Base-by-base conservation (phyloP, 2,329 filamentous ascomycete species). In the Fusarium tjaetaba region DNA sequence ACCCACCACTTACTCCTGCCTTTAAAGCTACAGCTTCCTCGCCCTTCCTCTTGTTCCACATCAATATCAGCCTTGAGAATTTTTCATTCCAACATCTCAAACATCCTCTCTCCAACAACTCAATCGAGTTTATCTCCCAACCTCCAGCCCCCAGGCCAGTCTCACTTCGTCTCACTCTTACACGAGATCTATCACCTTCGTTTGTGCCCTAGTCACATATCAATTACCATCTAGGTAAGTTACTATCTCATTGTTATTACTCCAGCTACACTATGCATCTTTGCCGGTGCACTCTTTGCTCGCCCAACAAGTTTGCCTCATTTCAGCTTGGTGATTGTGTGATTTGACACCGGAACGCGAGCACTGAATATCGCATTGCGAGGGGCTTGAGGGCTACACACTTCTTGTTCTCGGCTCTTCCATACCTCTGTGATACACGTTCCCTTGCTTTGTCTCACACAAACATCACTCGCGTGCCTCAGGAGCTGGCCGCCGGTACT, bases 401-500 rank as follows among this genome's bases (percentile, higher is more conserved):
- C 52, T 46, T 62, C 61, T 51, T 55, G 53, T 43, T 68, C 70
- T 77, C 65, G 71, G 65, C 71, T 70, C 59, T 69, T 68, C 64
- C 67, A 67, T 69, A 55, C 55, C 38, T 52, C 39, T 60, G 78
- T 79, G 73, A 65, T 64, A 78, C 78, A 75, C 20, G 65, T 65
- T 51, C 68, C 70, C 62, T 77, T 70, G 59, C 38, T 55, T 68
- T 82, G 78, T 82, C 75, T 79, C 75, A 78, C 75, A 70, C 76
- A 79, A 80, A 73, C 74, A 78, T 74, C 77, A 76, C 58, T 43
- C 48, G 59, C 51, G 62, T 68, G 51, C 57, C 68, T 56, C 59
- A 66, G 39, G 53, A 61, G 58, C 51, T 63, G 63, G 53, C 67
- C 65, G 67, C 67, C 55, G 45, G 28, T 42, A 39, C 38, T 58